These are phyloP conservation scores for Spinacia oleracea DNA, from an alignment of 179 eudicot species.

Conservation along the genomic window DNA sequence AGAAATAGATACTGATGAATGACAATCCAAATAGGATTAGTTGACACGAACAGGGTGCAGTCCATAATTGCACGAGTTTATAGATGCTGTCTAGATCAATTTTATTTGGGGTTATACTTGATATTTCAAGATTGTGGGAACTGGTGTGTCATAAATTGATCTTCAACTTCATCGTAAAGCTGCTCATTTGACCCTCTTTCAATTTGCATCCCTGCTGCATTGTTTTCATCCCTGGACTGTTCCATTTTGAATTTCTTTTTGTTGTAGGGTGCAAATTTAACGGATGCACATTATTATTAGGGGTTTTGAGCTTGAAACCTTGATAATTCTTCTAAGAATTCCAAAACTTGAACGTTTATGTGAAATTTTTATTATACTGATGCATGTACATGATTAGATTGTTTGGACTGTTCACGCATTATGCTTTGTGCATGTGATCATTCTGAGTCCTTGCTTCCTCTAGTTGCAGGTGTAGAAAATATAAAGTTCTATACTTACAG, in stretches of 20 bases:
- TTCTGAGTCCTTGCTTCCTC: conserved; percentile 10
- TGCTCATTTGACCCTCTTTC: neutral
- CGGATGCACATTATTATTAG: neutral
- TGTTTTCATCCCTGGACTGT: neutral
- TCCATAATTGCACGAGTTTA: neutral
- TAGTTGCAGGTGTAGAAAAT: conserved; percentile 40
- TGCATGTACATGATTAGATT: neutral
- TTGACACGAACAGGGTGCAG: neutral
- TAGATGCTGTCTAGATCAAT: neutral
- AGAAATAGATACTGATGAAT: neutral
- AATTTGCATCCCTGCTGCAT: neutral
- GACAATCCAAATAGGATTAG: too few species aligned
- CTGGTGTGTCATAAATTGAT: neutral
- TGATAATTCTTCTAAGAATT: neutral
- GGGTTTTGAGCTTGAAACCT: neutral
- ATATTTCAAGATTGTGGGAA: neutral
- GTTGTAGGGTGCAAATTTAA: neutral
- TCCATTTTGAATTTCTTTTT: neutral
- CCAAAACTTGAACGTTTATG: neutral
- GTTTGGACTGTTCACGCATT: conserved; percentile 3
- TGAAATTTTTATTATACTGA: conserved; percentile 5
- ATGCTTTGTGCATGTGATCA: conserved; percentile 4
- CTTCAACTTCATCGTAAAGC: neutral
- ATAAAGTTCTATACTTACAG: conserved; percentile 47
- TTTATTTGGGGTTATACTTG: neutral